A percentile compares a stretch with the other conserved stretches of the same genome.
These are phyloP conservation scores for Parachlorella kessleri DNA, from an alignment of 139 green algal species.

Conservation along the genomic window DNA sequence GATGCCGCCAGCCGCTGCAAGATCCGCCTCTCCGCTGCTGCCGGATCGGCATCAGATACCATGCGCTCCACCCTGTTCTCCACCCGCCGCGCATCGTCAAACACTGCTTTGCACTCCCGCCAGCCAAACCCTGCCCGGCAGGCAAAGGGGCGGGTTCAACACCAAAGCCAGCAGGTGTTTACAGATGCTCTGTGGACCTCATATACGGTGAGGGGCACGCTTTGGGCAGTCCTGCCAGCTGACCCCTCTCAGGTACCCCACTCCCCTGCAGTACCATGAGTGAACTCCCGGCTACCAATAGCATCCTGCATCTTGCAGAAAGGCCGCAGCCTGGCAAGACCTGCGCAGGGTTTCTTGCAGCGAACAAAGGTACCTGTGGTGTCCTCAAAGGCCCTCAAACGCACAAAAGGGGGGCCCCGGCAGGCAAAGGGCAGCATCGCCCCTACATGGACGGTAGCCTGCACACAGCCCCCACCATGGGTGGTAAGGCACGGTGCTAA, in stretches of 20 bases:
- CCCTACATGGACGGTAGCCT: background rate
- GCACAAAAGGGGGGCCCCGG: background rate
- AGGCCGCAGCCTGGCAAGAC: too few species aligned
- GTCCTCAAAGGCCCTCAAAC: background rate
- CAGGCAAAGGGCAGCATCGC: background rate
- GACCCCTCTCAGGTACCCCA: too few species aligned
- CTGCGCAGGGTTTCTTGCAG: too few species aligned
- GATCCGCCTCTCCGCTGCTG: constrained; percentile 9
- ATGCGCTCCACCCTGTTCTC: constrained; percentile 25
- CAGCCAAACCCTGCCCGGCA: constrained; percentile 29
- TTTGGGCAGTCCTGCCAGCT: background rate
- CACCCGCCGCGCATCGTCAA: constrained; percentile 2
- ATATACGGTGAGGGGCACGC: background rate
- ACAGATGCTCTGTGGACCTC: background rate
- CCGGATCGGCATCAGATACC: constrained; percentile 1
- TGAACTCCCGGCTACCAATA: background rate
- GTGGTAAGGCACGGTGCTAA: background rate
- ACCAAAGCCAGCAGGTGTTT: background rate
- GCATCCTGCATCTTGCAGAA: background rate
- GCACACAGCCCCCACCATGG: background rate
- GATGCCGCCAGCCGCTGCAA: constrained; percentile 21
- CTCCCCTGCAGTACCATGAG: too few species aligned
- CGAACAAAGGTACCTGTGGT: too few species aligned
- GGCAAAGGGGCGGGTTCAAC: background rate
- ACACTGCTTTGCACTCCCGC: background rate